phyloP scores from a whole-genome alignment of 1,284 basidiomycete species.

The Acaromyces ingoldii region DNA sequence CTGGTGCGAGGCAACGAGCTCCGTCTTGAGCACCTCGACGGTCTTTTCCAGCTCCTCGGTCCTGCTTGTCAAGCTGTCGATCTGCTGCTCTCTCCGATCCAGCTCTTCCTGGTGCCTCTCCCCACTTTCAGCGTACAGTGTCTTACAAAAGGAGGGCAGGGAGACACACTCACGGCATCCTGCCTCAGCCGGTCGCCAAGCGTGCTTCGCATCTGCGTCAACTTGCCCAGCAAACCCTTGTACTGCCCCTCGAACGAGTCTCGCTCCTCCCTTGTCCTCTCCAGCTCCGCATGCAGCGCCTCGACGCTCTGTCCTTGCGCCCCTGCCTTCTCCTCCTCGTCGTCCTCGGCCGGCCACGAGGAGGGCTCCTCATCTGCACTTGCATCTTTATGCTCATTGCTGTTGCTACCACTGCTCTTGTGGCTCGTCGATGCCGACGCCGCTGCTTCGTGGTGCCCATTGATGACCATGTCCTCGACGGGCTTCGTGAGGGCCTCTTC shows the following conservation, averaged over 20 bases:
- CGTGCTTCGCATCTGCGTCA: conserved; percentile 86
- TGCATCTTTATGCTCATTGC: not conserved
- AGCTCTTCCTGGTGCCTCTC: conserved; percentile 46
- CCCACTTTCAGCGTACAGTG: too few species aligned
- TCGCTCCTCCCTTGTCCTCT: conserved; percentile 63
- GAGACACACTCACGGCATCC: conserved; percentile 76
- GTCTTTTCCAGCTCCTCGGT: conserved; percentile 6
- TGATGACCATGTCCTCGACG: conserved; percentile 7
- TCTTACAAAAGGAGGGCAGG: not conserved
- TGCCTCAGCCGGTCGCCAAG: conserved; percentile 90
- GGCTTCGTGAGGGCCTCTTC: conserved; percentile 10
- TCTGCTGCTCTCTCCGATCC: conserved; percentile 43
- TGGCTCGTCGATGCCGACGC: not conserved
- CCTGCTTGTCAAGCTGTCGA: conserved; percentile 31
- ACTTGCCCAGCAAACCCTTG: conserved; percentile 74
- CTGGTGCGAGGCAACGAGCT: conserved; percentile 24
- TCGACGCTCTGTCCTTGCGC: not conserved
- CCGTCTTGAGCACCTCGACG: conserved; percentile 12
- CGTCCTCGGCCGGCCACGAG: not conserved
- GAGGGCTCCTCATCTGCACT: not conserved
- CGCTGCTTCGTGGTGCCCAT: not conserved
- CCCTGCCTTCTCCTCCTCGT: not conserved
- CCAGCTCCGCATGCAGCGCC: conserved; percentile 17
- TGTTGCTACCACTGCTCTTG: not conserved
- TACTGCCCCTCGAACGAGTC: conserved; percentile 80